These are phyloP conservation scores for Geotrichum ghanense DNA, from an alignment of 805 yeast species.

Conservation along the genomic window DNA sequence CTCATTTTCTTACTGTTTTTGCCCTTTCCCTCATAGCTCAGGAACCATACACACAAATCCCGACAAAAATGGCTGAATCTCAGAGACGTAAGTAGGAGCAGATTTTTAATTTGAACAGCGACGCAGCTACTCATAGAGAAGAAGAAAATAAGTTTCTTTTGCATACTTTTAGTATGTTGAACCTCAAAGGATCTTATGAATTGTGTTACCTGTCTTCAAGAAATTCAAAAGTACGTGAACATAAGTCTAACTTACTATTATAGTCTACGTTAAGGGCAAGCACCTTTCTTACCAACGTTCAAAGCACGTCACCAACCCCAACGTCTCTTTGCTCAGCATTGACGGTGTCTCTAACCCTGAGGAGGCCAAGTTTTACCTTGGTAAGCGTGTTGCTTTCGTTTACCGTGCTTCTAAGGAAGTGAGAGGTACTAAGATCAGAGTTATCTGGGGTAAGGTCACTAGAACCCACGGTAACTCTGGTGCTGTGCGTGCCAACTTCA, in stretches of 20 bases:
- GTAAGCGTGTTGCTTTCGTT: conserved; percentile 98
- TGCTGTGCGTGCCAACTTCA: conserved; percentile 97
- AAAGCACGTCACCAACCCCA: conserved; percentile 96
- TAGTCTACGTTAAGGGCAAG: conserved; percentile 98
- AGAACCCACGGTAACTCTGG: conserved; percentile 99
- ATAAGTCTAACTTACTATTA: conserved; percentile 9
- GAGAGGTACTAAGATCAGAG: conserved; percentile 98
- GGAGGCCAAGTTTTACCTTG: conserved; percentile 98
- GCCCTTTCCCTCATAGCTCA: too few relatives aligned
- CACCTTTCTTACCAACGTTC: conserved; percentile 99
- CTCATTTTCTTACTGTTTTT: too few relatives aligned
- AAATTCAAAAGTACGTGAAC: too few relatives aligned
- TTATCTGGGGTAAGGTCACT: conserved; percentile 98
- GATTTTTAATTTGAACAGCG: not conserved
- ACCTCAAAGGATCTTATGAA: not conserved
- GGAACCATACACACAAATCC: conserved; percentile 4
- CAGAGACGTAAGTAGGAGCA: conserved; percentile 79
- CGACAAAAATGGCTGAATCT: conserved; percentile 77
- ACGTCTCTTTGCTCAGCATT: conserved; percentile 90
- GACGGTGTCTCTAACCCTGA: conserved; percentile 89
- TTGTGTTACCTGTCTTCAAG: too few relatives aligned
- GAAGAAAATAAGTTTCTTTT: not conserved
- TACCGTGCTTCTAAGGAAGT: conserved; percentile 97
- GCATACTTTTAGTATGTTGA: not conserved
- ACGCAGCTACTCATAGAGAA: not conserved